phyloP scores from a whole-genome alignment of 116 monocot species.

The Dioscorea cayenensis region DNA sequence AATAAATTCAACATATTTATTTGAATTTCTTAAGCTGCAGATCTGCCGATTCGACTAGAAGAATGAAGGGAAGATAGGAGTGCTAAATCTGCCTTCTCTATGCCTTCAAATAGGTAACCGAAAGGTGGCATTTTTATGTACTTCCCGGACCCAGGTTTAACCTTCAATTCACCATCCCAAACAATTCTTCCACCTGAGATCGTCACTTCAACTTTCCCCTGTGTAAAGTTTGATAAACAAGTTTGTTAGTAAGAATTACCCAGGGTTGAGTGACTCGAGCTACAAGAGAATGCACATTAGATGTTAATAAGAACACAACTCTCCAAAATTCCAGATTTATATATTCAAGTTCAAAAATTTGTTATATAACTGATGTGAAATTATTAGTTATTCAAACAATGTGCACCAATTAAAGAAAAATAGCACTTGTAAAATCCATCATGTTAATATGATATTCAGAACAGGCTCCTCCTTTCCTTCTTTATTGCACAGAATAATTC shows the following conservation, averaged over 20 bases:
- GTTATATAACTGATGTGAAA: no score
- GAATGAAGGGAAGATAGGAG: slow-evolving; percentile 69
- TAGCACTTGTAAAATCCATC: no score
- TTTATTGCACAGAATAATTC: neutral
- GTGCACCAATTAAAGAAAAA: no score
- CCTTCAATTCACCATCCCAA: slow-evolving; percentile 56
- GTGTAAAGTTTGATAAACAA: neutral
- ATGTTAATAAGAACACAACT: no score
- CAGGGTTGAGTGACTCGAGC: neutral
- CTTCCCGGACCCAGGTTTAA: slow-evolving; percentile 68
- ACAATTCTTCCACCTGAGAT: slow-evolving; percentile 85
- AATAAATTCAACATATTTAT: no score
- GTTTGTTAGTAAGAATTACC: neutral
- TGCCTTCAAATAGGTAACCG: slow-evolving; percentile 81
- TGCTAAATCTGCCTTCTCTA: slow-evolving; percentile 68
- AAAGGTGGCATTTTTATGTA: slow-evolving; percentile 81
- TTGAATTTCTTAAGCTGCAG: slow-evolving; percentile 6
- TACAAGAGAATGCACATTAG: no score
- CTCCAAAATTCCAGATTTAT: no score
- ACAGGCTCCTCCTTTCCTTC: neutral
- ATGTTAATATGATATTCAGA: no score
- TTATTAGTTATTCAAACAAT: no score
- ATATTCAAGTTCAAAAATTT: no score
- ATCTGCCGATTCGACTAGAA: slow-evolving; percentile 39
- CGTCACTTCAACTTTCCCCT: slow-evolving; percentile 94